Base-by-base conservation (phyloP, 495 filamentous ascomycete species). In the Annulohypoxylon moriforme region DNA sequence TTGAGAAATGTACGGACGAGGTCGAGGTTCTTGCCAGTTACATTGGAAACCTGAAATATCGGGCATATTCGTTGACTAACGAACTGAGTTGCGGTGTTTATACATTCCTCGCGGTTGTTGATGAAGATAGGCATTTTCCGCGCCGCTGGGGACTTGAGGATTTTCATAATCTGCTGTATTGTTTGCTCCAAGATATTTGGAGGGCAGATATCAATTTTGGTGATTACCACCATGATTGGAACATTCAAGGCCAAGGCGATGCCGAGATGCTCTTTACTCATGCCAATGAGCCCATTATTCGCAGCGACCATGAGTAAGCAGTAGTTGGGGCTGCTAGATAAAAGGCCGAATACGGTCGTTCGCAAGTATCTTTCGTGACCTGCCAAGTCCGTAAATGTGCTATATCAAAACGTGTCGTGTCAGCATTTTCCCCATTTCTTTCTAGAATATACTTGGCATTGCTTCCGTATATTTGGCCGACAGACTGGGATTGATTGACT, bases 131-230 rank as follows among this genome's bases (percentile, higher is more conserved):
- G 96, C 60, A 99, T 97, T 82, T 99, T 99, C 24, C 92, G 85
- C 18, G 96, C 96, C 1, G 94, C 96, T 8, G 94, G 94, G 40
- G 91, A 94, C 81, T 98, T 98, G 58, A 98, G 83, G 60, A 98
- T 98, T 68, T 94, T 91, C 20, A 88, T 92, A 60, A 99, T 87
- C 75, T 98, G 95, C n/a, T 88, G 90, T 56, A 98, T 89, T 36
- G 96, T 99, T 80, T 99, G 91, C 80, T 97, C 88, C 16, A 99
- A 81, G 76, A 99, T 97, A 65, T 99, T 91, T 0, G 96, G 96
- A 16, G 96, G 96, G 75, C 96, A 99, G 58, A 98, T 99, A 79
- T 99, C 96, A 69, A 98, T 98, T 81, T 99, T 99, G 78, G 96
- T 99, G 64, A 99, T 89, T 64, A 98, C 93, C 25, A 99, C 94